phyloP scores from a whole-genome alignment of 164 flowering plant species.

The Paratinospora sagittata region DNA sequence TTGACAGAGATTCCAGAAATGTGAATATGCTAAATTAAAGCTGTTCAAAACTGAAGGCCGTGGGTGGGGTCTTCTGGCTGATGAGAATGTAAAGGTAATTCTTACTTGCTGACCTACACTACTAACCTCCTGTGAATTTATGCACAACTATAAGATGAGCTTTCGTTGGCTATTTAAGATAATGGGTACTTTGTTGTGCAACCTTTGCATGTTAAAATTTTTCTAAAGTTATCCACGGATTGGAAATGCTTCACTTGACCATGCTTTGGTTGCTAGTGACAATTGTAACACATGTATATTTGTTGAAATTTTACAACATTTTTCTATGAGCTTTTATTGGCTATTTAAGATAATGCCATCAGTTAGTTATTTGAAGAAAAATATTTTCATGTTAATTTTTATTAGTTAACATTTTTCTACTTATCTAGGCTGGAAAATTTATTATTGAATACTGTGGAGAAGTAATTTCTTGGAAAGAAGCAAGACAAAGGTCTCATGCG shows the following conservation, averaged over 20 bases:
- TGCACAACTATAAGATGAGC: not conserved
- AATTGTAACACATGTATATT: not conserved
- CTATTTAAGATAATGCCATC: not conserved
- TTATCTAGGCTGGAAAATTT: slow-evolving; percentile 67
- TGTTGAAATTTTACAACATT: not conserved
- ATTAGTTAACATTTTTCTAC: not conserved
- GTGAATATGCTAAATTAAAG: slow-evolving; percentile 67
- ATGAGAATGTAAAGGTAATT: slow-evolving; percentile 80
- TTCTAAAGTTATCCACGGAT: not conserved
- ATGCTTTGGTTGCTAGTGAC: not conserved
- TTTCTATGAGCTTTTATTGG: not conserved
- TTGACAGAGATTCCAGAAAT: slow-evolving; percentile 82
- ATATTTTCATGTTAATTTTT: not conserved
- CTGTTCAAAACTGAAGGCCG: slow-evolving; percentile 80
- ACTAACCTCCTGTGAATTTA: not conserved
- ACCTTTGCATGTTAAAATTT: not conserved
- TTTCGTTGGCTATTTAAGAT: not conserved
- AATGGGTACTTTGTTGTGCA: not conserved
- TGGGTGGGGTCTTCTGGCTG: slow-evolving; percentile 93
- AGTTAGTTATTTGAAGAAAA: slow-evolving; percentile 6
- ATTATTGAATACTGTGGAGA: slow-evolving; percentile 96
- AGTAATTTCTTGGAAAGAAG: slow-evolving; percentile 87
- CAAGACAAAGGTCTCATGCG: slow-evolving; percentile 61
- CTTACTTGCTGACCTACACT: too few relatives aligned
- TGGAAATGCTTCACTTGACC: too few relatives aligned